Conservation (phyloP, 495 filamentous ascomycete genomes). For the Daldinia bambusicola region DNA sequence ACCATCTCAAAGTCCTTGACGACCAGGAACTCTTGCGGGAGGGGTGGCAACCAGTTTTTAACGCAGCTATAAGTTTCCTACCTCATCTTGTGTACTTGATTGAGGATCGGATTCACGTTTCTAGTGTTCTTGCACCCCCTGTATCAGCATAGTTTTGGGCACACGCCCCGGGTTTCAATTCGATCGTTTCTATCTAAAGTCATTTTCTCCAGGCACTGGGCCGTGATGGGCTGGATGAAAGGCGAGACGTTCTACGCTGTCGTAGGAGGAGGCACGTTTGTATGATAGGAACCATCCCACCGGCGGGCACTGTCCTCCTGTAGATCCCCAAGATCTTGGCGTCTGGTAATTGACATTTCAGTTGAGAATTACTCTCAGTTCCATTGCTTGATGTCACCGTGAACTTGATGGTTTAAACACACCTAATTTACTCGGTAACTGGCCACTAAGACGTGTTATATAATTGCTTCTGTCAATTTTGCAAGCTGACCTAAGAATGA, state of each 20-base stretch:
- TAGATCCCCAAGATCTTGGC: constrained; percentile 38
- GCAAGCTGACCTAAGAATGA: not conserved
- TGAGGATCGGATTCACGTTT: constrained; percentile 25
- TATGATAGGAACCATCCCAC: constrained; percentile 38
- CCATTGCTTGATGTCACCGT: not conserved
- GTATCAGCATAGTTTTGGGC: constrained; percentile 29
- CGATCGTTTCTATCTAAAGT: constrained; percentile 26
- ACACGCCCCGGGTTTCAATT: constrained; percentile 42
- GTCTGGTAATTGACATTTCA: constrained; percentile 41
- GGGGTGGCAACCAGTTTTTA: not conserved
- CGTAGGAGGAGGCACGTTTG: constrained; percentile 32
- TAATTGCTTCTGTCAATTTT: not conserved
- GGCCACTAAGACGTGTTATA: not conserved
- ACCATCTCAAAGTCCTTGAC: not conserved
- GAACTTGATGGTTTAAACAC: not conserved
- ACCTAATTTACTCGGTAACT: not conserved
- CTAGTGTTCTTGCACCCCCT: not conserved
- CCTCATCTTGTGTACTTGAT: constrained; percentile 24
- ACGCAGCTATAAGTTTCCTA: constrained; percentile 1
- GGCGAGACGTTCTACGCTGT: constrained; percentile 26
- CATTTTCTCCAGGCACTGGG: constrained; percentile 32
- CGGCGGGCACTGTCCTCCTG: constrained; percentile 22
- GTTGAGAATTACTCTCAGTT: constrained; percentile 30
- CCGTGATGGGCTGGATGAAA: constrained; percentile 21
- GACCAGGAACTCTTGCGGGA: not conserved